A percentile compares a stretch with the other conserved stretches of the same genome.
Evolutionary conservation across 1,284 basidiomycete species (phyloP).

Genomic region (Ceratobasidium sp.): DNA sequence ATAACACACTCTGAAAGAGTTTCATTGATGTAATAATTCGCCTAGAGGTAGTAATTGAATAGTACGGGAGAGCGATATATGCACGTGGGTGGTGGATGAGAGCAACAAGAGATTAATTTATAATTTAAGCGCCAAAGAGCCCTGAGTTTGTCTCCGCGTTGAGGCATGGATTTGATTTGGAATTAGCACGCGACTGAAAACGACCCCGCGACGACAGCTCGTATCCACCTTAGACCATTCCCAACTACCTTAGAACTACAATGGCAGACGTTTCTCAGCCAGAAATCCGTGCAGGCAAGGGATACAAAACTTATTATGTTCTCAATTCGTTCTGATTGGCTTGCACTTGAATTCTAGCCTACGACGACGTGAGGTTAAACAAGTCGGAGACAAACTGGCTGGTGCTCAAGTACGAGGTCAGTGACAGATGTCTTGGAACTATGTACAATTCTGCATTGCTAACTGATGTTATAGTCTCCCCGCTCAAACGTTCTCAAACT

Average conservation of each 20-base stretch:
- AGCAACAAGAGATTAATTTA: neutral
- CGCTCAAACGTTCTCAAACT: conserved; percentile 83
- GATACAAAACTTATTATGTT: neutral
- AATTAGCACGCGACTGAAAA: conserved; percentile 25
- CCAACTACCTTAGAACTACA: neutral
- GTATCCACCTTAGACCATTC: neutral
- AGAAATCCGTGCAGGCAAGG: conserved; percentile 76
- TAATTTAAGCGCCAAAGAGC: conserved; percentile 15
- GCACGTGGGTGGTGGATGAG: neutral
- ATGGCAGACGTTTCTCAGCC: conserved; percentile 79
- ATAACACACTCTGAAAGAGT: too few relatives aligned
- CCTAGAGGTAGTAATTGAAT: too few relatives aligned
- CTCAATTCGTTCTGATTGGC: neutral
- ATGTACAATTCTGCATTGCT: neutral
- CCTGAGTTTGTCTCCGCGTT: conserved; percentile 7
- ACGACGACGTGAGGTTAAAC: conserved; percentile 82
- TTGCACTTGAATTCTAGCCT: conserved; percentile 61
- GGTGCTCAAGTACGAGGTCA: conserved; percentile 83
- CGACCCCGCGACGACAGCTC: conserved; percentile 34
- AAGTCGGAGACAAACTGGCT: conserved; percentile 87
- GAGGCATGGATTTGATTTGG: conserved; percentile 21
- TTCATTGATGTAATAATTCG: too few relatives aligned
- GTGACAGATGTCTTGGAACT: conserved; percentile 40
- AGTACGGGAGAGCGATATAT: too few relatives aligned
- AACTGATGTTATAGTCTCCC: conserved; percentile 61